Conservation (phyloP, 208 protist genomes). For the Blastocrithidia nonstop region DNA sequence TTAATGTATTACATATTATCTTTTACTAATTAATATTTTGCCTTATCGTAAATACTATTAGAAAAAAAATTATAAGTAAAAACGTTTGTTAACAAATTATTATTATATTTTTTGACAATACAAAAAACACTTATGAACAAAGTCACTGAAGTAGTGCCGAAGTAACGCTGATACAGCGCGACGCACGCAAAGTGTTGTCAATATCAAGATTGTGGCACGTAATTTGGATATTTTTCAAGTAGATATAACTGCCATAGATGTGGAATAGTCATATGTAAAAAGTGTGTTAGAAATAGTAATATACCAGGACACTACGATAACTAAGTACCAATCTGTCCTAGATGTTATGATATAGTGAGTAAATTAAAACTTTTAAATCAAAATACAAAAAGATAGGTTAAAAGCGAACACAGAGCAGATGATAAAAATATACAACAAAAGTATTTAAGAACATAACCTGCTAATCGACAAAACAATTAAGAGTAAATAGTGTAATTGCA, state of each 20-base stretch:
- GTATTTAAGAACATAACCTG: too few species aligned
- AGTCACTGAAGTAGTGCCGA: conserved; percentile 27
- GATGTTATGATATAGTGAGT: conserved; percentile 23
- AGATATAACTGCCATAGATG: conserved; percentile 50
- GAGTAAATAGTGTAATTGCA: too few species aligned
- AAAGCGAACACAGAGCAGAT: too few species aligned
- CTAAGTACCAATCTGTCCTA: conserved; percentile 27
- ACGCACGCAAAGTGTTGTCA: conserved; percentile 31
- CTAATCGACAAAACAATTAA: too few species aligned
- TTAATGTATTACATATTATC: neutral
- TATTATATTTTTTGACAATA: neutral
- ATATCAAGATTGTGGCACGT: conserved; percentile 42
- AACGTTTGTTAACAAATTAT: neutral
- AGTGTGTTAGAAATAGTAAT: conserved; percentile 10
- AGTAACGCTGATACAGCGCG: conserved; percentile 24
- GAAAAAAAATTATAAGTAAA: conserved; percentile 4
- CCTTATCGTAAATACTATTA: neutral
- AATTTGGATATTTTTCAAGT: conserved; percentile 33
- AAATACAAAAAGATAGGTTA: too few species aligned
- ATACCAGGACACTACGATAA: conserved; percentile 32
- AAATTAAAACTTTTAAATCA: too few species aligned
- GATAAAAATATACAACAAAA: too few species aligned
- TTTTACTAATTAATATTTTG: neutral
- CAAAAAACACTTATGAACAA: neutral
- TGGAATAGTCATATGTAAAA: conserved; percentile 49